phyloP scores from a whole-genome alignment of 2,329 filamentous ascomycete genomes.

The Rosellinia necatrix region DNA sequence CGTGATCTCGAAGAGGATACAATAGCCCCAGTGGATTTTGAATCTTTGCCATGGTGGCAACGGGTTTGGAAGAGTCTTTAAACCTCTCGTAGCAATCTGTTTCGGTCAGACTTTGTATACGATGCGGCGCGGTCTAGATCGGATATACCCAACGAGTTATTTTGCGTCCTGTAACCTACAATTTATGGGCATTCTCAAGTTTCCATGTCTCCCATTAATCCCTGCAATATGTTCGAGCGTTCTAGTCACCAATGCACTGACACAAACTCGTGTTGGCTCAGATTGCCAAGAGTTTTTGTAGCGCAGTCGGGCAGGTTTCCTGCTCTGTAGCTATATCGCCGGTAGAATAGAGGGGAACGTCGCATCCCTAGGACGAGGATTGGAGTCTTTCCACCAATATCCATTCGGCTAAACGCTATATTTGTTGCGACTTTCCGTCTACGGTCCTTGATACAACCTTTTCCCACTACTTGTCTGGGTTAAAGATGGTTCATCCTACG shows the following conservation, averaged over 20 bases:
- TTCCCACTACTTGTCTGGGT: neutral
- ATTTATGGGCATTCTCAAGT: neutral
- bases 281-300: neutral
- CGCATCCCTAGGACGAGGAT: neutral
- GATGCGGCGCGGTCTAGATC: neutral
- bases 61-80: constrained; percentile 50
- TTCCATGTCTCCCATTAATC: too few species aligned
- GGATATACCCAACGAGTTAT: constrained; percentile 12
- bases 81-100: neutral
- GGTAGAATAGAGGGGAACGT: constrained; percentile 19
- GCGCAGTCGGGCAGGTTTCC: neutral
- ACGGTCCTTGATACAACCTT: neutral
- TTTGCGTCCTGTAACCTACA: neutral
- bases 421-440: constrained; percentile 1
- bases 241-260: neutral
- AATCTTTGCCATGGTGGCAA: constrained; percentile 48
- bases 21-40: constrained; percentile 38
- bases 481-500: neutral
- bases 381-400: constrained; percentile 23
- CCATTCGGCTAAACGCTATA: constrained; percentile 19
- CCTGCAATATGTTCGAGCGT: neutral
- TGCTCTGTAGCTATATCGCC: neutral
- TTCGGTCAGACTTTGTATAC: neutral
- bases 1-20: constrained; percentile 56
- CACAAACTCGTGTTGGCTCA: neutral